Evolutionary conservation across 1,284 basidiomycete genomes (phyloP), one percentile per base, ranked within the genome.

Genomic region (Tranzscheliella williamsii): DNA sequence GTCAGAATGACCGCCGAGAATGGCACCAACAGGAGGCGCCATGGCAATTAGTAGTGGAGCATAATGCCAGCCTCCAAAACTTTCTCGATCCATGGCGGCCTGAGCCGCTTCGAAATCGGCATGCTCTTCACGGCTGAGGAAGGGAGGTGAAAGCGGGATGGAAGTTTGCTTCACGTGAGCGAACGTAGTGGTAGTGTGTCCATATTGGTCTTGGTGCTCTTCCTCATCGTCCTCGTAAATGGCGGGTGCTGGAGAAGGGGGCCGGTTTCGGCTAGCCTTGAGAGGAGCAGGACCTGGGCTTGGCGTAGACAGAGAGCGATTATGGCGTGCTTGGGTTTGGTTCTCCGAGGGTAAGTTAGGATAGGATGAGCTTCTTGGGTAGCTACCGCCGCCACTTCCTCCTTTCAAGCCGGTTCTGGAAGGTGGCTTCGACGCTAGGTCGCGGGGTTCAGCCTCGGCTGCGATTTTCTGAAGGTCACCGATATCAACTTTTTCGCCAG

Each of bases 101-200:
- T 57, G 54, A 82, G 82, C 43, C 90, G 92, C 22, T 88, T 96
- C 71, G 91, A 86, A 74, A 22, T 83, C 87, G 35, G 68, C 79
- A 24, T 79, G 36, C 26, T 65, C 62, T 16, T 60, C 62, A 21
- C 46, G 41, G 12, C 51, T 50, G 37, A 43, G 31, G 76, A 31
- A 90, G 91, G 76, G 90, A 92, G 79, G 80, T 16, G 35, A 37
- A 21, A 37, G 21, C 11, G 35, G 35, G 23, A 62, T 38, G 12
- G 52, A 55, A 22, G 51, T 48, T 9, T 52, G 44, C n/a, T 47
- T 39, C 7, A 38, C 40, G 16, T 44, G 39, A 6, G 38, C 33
- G 20, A 41, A 50, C n/a, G n/a, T n/a, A n/a, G n/a, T n/a, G n/a
- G n/a, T n/a, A n/a, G n/a, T n/a, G n/a, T n/a, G n/a, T n/a, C n/a